Base-by-base conservation (phyloP, 2,329 filamentous ascomycete species). In the Mariannaea elegans region DNA sequence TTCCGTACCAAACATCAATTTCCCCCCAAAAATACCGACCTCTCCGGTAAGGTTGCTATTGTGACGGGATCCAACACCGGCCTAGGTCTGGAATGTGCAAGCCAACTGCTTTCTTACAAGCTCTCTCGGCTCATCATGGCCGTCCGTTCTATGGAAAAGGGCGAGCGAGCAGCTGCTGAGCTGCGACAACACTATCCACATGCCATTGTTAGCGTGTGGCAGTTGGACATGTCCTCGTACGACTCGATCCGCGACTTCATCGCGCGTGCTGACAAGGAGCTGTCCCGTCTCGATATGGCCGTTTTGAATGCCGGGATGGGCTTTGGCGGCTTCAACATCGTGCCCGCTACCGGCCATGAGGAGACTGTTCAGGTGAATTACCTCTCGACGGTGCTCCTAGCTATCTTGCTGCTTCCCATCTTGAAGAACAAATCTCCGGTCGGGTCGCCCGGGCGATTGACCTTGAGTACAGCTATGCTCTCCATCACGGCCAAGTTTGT, bases 1-100 rank as follows among this genome's bases (percentile, higher is more conserved):
- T n/a, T n/a, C n/a, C n/a, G n/a, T n/a, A n/a, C n/a, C n/a, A n/a
- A n/a, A n/a, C n/a, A n/a, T n/a, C 27, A 31, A 12, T 31, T 31
- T n/a, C 51, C 44, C 12, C 44, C 44, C 24, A 19, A 31, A 1
- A 12, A 19, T 3, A 53, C 50, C 19, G 52, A 65, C 45, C 67
- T 79, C 51, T 61, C 65, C 0, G 75, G 73, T 8, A 70, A 80
- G 63, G 73, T 74, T 1, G 77, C 77, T 41, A 77, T 84, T 38
- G 71, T 83, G 9, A 82, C 81, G 0, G 81, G 81, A 1, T 68
- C 73, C 21, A 83, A 82, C 58, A 70, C 62, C 4, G 81, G 82
- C 0, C 66, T 84, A 1, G 82, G 82, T 4, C 67, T 81, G n/a
- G 80, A 82, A 68, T 65, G 74, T 2, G 73, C 74, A 7, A 69